Evolutionary conservation across 2,329 filamentous ascomycete genomes (phyloP), one percentile per base, ranked within the genome.

Genomic region (Aschersonia sp.): DNA sequence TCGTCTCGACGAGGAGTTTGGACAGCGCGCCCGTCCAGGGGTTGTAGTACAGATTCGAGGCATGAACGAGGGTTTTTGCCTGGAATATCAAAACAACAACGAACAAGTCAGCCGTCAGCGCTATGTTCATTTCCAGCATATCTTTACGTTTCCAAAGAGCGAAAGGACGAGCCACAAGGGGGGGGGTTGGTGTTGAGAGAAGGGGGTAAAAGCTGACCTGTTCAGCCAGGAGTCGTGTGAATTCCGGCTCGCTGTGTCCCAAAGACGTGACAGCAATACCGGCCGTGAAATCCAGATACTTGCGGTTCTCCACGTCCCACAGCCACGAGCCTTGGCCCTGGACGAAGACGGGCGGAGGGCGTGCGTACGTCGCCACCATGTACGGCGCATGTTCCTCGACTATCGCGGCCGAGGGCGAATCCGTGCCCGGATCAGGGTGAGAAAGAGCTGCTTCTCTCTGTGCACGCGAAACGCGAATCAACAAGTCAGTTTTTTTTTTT

Each of bases 11-110:
- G 30, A 98, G 75, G 30, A 88, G 72, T 64, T 92, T 82, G 52
- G 87, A 95, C 46, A 98, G 79, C 2, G 83, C 80, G 33, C 90
- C 90, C 1, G 87, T 96, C 86, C 92, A 96, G 2, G 84, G 83
- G 67, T 97, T 98, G 68, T 96, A 85, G 75, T 97, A 98, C 22
- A 98, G 78, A 65, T 98, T 98, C 9, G 88, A 96, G 44, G 86
- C 84, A 66, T 98, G 92, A 49, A 96, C 76, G 45, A 98, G 77
- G 6, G 81, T 88, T 58, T 83, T 72, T 32, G 82, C 74, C 78
- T 78, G 82, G 3, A 12, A 12, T 9, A 14, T 14, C 1, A 4
- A 37, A 2, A 37, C 35, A 37, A 37, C 35, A 12, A 9, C 35
- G 35, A 12, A 5, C 35, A 37, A 22, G 22, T 22, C 22, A 22